Evolutionary conservation across 345 rosid genomes (phyloP).

Genomic region (Salix exigua): DNA sequence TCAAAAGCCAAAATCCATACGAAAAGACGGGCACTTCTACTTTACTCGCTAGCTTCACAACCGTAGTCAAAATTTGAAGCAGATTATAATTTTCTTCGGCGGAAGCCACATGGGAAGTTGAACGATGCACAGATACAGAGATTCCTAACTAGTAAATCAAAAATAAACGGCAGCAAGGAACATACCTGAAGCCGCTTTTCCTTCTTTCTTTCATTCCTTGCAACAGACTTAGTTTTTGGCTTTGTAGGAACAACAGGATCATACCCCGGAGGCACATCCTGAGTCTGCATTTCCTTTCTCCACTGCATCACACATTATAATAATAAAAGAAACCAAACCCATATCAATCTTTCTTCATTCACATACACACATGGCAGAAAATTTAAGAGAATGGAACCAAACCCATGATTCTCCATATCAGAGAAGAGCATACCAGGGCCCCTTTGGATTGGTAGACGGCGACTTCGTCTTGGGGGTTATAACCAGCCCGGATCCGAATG

Average conservation of each 20-base stretch:
- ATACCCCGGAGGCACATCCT: conserved; percentile 76
- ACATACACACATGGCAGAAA: too few species aligned
- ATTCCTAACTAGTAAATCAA: not conserved
- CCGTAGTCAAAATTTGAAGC: too few species aligned
- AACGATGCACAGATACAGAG: too few species aligned
- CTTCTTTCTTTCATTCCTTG: conserved; percentile 84
- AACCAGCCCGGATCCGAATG: too few species aligned
- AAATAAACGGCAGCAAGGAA: not conserved
- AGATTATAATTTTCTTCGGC: too few species aligned
- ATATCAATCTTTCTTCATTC: not conserved
- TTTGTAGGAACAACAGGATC: conserved; percentile 52
- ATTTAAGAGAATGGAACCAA: not conserved
- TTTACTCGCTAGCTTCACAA: too few species aligned
- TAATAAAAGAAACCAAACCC: not conserved
- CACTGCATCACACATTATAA: conserved; percentile 36
- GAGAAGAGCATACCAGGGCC: too few species aligned
- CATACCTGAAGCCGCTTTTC: conserved; percentile 81
- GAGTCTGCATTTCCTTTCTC: conserved; percentile 71
- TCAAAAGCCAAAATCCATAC: too few species aligned
- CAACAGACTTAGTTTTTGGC: conserved; percentile 77
- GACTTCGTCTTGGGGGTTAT: too few species aligned
- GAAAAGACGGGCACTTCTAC: too few species aligned
- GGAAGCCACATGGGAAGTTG: too few species aligned
- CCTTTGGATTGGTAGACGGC: too few species aligned
- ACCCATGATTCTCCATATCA: not conserved